Evolutionary conservation across 768 basidiomycete species (phyloP).

Genomic region (Xerocomus brunneocitrinus): DNA sequence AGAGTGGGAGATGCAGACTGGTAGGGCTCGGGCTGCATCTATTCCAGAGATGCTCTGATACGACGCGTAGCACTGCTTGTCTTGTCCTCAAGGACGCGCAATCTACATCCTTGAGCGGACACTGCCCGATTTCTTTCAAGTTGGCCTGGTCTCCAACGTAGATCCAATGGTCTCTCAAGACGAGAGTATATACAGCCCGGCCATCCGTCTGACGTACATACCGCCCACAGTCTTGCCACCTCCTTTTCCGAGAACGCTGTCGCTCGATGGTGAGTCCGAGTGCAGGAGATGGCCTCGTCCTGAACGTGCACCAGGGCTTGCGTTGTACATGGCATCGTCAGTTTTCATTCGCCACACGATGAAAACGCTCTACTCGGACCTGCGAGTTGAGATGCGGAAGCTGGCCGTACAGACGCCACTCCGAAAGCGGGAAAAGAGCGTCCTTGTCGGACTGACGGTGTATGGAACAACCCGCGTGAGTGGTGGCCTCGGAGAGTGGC

Average conservation of each 20-base stretch:
- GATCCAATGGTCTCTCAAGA: slow-evolving; percentile 34
- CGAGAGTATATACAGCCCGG: slow-evolving; percentile 59
- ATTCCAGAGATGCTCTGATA: slow-evolving; percentile 26
- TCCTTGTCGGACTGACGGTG: slow-evolving; percentile 53
- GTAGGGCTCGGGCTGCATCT: slow-evolving; percentile 32
- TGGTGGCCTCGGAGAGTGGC: slow-evolving; percentile 61
- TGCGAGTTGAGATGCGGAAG: slow-evolving; percentile 52
- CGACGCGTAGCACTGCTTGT: slow-evolving; percentile 7
- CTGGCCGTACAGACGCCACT: slow-evolving; percentile 30
- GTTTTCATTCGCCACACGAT: slow-evolving; percentile 69
- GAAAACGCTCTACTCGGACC: slow-evolving; percentile 67
- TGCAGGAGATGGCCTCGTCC: neutral
- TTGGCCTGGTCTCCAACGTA: slow-evolving; percentile 56
- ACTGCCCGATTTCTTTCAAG: slow-evolving; percentile 65
- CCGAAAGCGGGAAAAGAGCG: slow-evolving; percentile 48
- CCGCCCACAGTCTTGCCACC: slow-evolving; percentile 62
- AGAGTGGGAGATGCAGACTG: slow-evolving; percentile 78
- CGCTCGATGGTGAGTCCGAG: slow-evolving; percentile 56
- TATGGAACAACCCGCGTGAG: slow-evolving; percentile 60
- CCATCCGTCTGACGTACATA: slow-evolving; percentile 60
- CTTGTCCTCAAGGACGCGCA: slow-evolving; percentile 51
- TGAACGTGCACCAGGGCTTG: slow-evolving; percentile 47
- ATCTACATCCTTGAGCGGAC: slow-evolving; percentile 66
- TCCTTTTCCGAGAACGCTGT: slow-evolving; percentile 65
- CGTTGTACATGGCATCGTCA: slow-evolving; percentile 67